These are phyloP conservation scores for Boletus huronensis DNA, from an alignment of 768 basidiomycete species.

Conservation along the genomic window DNA sequence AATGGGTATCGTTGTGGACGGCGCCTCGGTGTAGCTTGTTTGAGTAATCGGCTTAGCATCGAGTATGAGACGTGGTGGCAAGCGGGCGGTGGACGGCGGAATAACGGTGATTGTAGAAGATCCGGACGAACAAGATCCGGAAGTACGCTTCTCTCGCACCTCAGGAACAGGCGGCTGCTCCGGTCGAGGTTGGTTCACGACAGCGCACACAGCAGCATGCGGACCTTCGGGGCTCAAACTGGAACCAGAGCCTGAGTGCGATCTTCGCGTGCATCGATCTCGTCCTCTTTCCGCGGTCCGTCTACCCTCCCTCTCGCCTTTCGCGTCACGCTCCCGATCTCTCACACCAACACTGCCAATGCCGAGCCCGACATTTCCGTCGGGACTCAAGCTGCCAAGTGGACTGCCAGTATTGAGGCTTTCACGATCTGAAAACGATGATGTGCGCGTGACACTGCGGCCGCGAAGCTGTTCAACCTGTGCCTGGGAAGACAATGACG, in stretches of 20 bases:
- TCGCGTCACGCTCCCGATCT: constrained; percentile 30
- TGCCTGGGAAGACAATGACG: constrained; percentile 32
- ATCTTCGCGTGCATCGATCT: constrained; percentile 26
- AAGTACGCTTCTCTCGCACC: constrained; percentile 11
- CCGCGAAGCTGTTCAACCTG: constrained; percentile 41
- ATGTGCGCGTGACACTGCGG: constrained; percentile 50
- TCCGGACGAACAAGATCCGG: constrained; percentile 26
- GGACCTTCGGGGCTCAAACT: constrained; percentile 33
- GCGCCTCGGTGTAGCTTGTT: constrained; percentile 23
- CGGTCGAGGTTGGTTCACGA: constrained; percentile 6
- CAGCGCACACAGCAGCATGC: background rate
- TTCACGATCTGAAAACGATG: constrained; percentile 55
- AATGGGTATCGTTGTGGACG: constrained; percentile 21
- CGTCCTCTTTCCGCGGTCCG: constrained; percentile 27
- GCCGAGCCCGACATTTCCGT: constrained; percentile 29
- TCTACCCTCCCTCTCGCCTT: constrained; percentile 28
- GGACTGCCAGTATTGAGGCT: constrained; percentile 35
- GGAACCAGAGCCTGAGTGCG: constrained; percentile 33
- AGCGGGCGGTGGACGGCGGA: constrained; percentile 12
- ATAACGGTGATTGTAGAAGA: constrained; percentile 22
- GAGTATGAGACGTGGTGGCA: constrained; percentile 28
- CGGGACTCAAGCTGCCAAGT: constrained; percentile 40
- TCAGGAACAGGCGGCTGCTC: constrained; percentile 12
- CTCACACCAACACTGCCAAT: constrained; percentile 32
- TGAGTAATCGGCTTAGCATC: constrained; percentile 28